Evolutionary conservation across 2,329 filamentous ascomycete genomes (phyloP).

Genomic region (Penicillium hordei): DNA sequence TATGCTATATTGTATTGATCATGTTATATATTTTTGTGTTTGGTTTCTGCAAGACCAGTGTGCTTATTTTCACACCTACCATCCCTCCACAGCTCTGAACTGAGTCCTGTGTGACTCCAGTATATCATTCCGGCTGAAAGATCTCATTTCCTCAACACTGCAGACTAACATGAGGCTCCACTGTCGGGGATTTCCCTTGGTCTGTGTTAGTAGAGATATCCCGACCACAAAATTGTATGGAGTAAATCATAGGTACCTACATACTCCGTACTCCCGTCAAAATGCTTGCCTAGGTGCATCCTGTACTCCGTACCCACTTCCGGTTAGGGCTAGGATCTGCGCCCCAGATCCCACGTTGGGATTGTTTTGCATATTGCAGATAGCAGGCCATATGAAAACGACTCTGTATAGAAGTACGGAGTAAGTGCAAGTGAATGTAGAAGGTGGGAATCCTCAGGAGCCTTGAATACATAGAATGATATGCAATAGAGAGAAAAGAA

Average conservation of each 20-base stretch:
- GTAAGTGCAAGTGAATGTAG: neutral
- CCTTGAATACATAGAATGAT: neutral
- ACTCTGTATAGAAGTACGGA: neutral
- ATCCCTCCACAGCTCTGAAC: neutral
- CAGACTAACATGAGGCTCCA: neutral
- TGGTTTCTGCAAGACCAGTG: neutral
- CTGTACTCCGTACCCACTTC: neutral
- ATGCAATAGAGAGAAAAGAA: neutral
- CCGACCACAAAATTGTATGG: neutral
- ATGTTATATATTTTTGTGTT: no score
- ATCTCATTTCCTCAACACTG: neutral
- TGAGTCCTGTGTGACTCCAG: neutral
- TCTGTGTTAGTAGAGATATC: no score
- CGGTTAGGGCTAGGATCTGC: conserved; percentile 1
- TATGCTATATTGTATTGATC: neutral
- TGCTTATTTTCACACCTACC: neutral
- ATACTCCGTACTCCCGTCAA: neutral
- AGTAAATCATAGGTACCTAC: neutral
- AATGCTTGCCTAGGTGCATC: neutral
- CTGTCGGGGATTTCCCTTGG: conserved; percentile 9
- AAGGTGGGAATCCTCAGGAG: neutral
- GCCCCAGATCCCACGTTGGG: neutral
- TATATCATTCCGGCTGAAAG: neutral
- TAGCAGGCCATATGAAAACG: neutral
- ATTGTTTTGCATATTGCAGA: neutral